phyloP scores from a whole-genome alignment of 345 rosid genomes.

The Camelina sativa region DNA sequence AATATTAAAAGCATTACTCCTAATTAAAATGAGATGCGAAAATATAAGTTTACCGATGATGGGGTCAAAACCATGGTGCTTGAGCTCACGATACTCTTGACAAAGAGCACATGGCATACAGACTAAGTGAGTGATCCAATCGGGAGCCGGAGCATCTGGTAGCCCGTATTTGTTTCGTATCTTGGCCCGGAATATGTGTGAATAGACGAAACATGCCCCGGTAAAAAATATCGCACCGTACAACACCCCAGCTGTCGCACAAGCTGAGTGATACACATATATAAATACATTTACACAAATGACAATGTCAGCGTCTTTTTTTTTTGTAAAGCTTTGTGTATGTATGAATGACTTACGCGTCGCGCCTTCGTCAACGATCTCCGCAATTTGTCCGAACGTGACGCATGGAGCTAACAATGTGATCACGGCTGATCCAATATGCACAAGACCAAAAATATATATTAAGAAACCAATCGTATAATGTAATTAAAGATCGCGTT shows the following conservation, averaged over 20 bases:
- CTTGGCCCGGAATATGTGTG: slow-evolving; percentile 53
- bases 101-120: slow-evolving; percentile 59
- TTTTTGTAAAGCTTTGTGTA: neutral
- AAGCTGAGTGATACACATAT: slow-evolving; percentile 44
- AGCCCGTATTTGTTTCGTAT: slow-evolving; percentile 54
- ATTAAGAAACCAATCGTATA: neutral
- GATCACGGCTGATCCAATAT: slow-evolving; percentile 44
- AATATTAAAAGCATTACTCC: neutral
- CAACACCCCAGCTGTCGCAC: slow-evolving; percentile 45
- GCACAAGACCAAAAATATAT: slow-evolving; percentile 2
- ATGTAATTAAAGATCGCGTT: neutral
- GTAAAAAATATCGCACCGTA: slow-evolving; percentile 42
- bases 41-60: slow-evolving; percentile 47
- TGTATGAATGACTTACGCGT: slow-evolving; percentile 32
- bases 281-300: neutral
- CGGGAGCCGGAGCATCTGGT: slow-evolving; percentile 57
- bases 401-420: slow-evolving; percentile 60
- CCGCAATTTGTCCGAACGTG: slow-evolving; percentile 60
- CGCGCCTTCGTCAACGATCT: slow-evolving; percentile 48
- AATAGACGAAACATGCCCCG: slow-evolving; percentile 46
- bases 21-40: neutral
- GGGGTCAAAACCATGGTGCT: slow-evolving; percentile 61
- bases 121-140: slow-evolving; percentile 58
- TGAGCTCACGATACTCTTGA: slow-evolving; percentile 67
- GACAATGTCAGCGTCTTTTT: neutral